Conservation (phyloP, 495 filamentous ascomycete species). For the Pseudomonodictys pantanalensis region DNA sequence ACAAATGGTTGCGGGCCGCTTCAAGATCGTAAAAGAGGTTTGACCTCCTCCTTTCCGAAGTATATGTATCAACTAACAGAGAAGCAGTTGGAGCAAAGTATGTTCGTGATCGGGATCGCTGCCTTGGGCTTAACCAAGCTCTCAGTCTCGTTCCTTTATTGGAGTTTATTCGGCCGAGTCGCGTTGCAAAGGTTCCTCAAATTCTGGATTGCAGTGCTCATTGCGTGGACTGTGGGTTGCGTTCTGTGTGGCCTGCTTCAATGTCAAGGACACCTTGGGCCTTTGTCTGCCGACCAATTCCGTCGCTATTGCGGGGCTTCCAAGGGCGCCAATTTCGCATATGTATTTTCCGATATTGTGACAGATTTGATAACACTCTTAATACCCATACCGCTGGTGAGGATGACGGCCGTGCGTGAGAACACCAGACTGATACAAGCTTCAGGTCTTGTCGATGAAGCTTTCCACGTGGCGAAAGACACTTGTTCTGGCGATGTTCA, state of each 20-base stretch:
- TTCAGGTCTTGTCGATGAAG: neutral
- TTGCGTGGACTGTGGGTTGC: neutral
- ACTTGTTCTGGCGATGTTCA: neutral
- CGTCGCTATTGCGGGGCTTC: neutral
- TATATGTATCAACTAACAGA: no score
- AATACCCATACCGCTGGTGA: neutral
- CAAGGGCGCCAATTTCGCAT: neutral
- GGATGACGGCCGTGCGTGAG: no score
- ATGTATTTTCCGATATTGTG: slow-evolving; percentile 1
- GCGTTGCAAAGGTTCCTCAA: neutral
- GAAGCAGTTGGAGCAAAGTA: no score
- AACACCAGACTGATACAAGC: no score
- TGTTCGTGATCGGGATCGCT: slow-evolving; percentile 1
- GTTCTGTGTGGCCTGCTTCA: slow-evolving; percentile 1
- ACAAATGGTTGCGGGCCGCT: no score
- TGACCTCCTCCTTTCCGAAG: no score
- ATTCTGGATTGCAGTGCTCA: slow-evolving; percentile 1
- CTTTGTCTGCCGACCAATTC: neutral
- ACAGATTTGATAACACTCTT: slow-evolving; percentile 3
- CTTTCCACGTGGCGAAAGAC: neutral
- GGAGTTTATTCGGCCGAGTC: slow-evolving; percentile 2
- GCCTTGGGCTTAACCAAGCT: slow-evolving; percentile 2
- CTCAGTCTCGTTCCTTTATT: slow-evolving; percentile 9
- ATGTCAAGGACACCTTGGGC: neutral
- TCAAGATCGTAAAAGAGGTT: no score